Conservation (phyloP, 202 grass and related monocot genomes). For the Panicum virgatum region DNA sequence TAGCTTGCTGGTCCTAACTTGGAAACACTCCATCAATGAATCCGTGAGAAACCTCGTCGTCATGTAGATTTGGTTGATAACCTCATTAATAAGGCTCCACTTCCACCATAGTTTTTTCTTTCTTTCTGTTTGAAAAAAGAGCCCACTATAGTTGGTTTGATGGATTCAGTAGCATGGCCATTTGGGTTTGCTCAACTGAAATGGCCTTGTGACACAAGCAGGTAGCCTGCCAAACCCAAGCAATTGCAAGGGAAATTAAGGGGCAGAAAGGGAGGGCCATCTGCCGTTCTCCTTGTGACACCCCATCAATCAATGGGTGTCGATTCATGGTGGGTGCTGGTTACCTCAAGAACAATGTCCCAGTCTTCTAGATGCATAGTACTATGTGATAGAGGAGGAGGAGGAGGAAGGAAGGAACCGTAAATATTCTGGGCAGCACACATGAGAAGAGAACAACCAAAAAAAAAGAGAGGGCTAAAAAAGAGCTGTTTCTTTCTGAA, state of each 20-base stretch:
- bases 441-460: neutral
- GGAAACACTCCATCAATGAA: neutral
- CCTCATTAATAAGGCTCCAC: neutral
- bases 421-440: neutral
- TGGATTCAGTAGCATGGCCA: neutral
- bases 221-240: neutral
- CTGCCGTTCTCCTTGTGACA: neutral
- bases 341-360: neutral
- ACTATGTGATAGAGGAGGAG: neutral
- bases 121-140: neutral
- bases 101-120: neutral
- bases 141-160: neutral
- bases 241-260: neutral
- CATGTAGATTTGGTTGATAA: neutral
- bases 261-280: neutral
- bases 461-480: too few relatives aligned
- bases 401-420: neutral
- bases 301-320: neutral
- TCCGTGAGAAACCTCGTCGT: neutral
- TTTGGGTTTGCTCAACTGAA: constrained; percentile 31
- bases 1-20: neutral
- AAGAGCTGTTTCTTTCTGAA: neutral
- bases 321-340: neutral
- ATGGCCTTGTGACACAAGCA: neutral
- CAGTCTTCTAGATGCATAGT: neutral